Percentiles rank a stretch among this genome's conserved stretches.
Conservation (phyloP, 257 asterid species). For the Ajuga chamaepitys region DNA sequence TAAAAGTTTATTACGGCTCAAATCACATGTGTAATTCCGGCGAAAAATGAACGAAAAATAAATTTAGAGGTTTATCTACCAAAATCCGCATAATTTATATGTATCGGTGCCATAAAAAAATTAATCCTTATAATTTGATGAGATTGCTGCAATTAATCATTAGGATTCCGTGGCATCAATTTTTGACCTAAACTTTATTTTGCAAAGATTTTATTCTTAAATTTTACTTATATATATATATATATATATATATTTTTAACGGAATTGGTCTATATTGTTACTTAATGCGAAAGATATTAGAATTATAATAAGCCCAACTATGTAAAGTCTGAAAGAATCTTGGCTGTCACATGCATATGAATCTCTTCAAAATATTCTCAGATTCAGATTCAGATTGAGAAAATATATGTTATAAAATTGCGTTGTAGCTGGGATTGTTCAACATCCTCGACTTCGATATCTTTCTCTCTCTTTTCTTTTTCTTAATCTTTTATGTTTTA, state of each 20-base stretch:
- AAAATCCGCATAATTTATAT: no score
- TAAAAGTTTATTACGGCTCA: no score
- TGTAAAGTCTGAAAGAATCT: slow-evolving; percentile 14
- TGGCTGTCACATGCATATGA: slow-evolving; percentile 16
- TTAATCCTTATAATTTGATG: no score
- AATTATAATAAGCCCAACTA: slow-evolving; percentile 6
- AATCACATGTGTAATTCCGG: no score
- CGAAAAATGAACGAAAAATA: no score
- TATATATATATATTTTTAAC: no score
- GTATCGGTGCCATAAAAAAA: background rate
- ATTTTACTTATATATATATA: background rate
- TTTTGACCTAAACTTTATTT: background rate
- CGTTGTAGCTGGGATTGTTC: background rate
- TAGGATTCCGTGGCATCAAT: background rate
- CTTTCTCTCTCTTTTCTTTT: no score
- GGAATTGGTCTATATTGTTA: background rate
- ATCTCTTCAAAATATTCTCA: slow-evolving; percentile 14
- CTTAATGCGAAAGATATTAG: background rate
- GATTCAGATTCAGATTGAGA: slow-evolving; percentile 7
- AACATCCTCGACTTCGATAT: background rate
- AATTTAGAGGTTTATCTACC: no score
- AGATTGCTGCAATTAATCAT: no score
- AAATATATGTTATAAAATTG: background rate
- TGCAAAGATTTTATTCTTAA: slow-evolving; percentile 5
- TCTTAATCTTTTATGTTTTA: no score